Conservation (phyloP, 1,284 basidiomycete genomes). For the Cryptococcus jaspeensis region DNA sequence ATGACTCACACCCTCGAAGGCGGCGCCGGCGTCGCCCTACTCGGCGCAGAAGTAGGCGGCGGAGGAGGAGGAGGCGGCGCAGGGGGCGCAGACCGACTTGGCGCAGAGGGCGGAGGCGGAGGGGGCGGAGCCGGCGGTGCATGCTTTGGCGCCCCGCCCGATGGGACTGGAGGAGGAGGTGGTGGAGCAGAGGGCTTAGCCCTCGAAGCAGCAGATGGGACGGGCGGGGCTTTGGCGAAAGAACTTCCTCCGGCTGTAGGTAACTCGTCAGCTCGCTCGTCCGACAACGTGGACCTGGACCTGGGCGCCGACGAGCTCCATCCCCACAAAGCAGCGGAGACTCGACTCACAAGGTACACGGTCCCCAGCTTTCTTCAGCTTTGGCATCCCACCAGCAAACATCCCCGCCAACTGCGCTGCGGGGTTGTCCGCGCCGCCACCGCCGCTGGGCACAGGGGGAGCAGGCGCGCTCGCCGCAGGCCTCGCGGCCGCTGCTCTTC, state of each 20-base stretch:
- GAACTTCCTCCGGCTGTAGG: constrained; percentile 16
- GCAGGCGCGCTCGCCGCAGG: constrained; percentile 7
- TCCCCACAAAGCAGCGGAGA: background rate
- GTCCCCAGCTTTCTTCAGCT: constrained; percentile 72
- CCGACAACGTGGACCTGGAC: too few species aligned
- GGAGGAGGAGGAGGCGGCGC: constrained; percentile 18
- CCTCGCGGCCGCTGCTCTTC: constrained; percentile 31
- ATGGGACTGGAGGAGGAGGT: constrained; percentile 21
- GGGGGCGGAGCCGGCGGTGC: constrained; percentile 21
- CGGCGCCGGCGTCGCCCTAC: constrained; percentile 51
- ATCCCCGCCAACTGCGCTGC: constrained; percentile 74
- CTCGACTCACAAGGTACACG: constrained; percentile 7
- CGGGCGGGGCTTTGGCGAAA: constrained; percentile 29
- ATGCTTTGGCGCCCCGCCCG: constrained; percentile 16
- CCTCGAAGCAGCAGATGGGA: constrained; percentile 17
- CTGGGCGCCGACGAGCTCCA: background rate
- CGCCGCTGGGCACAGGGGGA: constrained; percentile 1
- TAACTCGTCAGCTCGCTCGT: too few species aligned
- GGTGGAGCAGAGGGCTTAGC: constrained; percentile 20
- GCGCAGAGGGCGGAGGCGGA: constrained; percentile 17
- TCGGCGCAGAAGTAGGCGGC: constrained; percentile 48
- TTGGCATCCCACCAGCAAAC: constrained; percentile 88
- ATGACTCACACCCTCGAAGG: constrained; percentile 17
- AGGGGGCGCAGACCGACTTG: constrained; percentile 19
- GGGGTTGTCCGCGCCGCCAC: constrained; percentile 29